Conservation (phyloP, 1,284 basidiomycete species). For the Ganoderma sp. region DNA sequence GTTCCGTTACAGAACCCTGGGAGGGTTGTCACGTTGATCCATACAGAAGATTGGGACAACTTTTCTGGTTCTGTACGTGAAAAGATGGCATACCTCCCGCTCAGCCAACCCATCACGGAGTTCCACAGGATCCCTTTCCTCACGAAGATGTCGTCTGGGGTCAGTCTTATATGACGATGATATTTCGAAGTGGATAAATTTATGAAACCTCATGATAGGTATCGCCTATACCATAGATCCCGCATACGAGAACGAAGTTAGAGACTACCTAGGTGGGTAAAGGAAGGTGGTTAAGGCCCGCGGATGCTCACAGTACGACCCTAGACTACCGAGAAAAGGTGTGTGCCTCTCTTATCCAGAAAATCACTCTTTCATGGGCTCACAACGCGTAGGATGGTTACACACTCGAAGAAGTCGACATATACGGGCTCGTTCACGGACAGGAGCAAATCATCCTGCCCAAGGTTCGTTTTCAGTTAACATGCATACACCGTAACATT, state of each 20-base stretch:
- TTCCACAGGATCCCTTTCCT: conserved; percentile 70
- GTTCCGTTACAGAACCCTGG: conserved; percentile 64
- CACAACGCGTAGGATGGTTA: conserved; percentile 66
- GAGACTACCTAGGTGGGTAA: conserved; percentile 75
- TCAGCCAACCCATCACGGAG: not conserved
- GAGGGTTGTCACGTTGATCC: conserved; percentile 87
- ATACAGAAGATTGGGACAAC: conserved; percentile 81
- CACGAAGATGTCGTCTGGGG: conserved; percentile 87
- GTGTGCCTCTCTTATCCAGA: not conserved
- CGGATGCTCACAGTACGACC: not conserved
- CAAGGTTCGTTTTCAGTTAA: conserved; percentile 43
- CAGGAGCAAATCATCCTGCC: conserved; percentile 60
- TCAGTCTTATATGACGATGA: conserved; percentile 35
- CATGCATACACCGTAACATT: conserved; percentile 31
- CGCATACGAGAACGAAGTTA: conserved; percentile 70
- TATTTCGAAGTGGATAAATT: not conserved
- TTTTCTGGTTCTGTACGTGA: conserved; percentile 66
- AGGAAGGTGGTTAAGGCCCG: not conserved
- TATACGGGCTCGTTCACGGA: conserved; percentile 61
- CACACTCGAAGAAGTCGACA: conserved; percentile 67
- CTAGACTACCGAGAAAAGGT: conserved; percentile 85
- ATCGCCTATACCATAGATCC: conserved; percentile 87
- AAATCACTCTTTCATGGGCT: not conserved
- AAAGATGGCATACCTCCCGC: not conserved
- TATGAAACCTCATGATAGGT: conserved; percentile 48